Base-by-base conservation (phyloP, 2,329 filamentous ascomycete genomes). In the Chaetomium globosum region DNA sequence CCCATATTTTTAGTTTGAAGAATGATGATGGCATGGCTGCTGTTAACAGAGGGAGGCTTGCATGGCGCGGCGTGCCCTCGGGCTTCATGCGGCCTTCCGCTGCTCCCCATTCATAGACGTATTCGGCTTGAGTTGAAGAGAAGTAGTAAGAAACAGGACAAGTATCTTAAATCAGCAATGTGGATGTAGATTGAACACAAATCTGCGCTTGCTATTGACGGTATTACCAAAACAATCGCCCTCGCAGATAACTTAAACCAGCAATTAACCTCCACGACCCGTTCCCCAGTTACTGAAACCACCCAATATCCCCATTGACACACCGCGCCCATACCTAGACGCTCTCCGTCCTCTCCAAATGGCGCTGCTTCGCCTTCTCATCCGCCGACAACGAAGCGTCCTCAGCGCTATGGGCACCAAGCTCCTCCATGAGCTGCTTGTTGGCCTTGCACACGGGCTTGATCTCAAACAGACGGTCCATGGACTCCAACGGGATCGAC, bases 401-500 rank as follows among this genome's bases (percentile, higher is more conserved):
- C 23, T 66, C 70, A 63, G 75, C 77, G 65, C 77, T 74, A 36
- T 74, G 73, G 7, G 80, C 77, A 21, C 76, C 73, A 21, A 84
- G 75, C 67, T 82, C 78, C 2, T 75, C 76, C 76, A 85, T 80
- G 60, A 85, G 67, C 13, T 71, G 66, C 55, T 69, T 70, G 71
- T 84, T 79, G 0, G 83, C 82, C 59, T 74, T 75, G 70, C 77
- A 74, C 2, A 80, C 73, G 1, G 82, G 82, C 75, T 78, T 80
- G 28, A 76, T 72, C 52, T 80, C 78, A 71, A 90, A 90, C 1
- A 90, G 77, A 6, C 80, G 78, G 72, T 90, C 87, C 81, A 89
- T 88, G 33, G 80, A 80, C 75, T 90, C 88, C 3, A 90, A 79
- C 0, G 87, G 86, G 13, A 89, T 79, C 51, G 82, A 80, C 78